Evolutionary conservation across 768 basidiomycete species (phyloP), one percentile per base, ranked within the genome.

Genomic region (Neoboletus subvelutipes): DNA sequence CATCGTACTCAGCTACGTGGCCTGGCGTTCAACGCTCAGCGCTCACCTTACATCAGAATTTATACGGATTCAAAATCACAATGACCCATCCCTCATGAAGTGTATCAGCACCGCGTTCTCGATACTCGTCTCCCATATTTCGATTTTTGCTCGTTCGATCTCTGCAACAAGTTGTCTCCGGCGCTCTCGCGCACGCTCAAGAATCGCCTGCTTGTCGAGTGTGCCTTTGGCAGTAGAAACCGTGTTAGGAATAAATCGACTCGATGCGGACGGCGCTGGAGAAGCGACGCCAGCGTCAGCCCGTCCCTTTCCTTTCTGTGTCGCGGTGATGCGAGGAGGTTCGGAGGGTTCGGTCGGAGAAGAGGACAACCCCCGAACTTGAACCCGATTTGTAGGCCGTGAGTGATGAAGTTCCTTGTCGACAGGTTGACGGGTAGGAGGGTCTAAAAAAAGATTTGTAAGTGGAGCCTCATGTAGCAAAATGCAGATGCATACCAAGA

Each of bases 101-200:
- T 83, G 77, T 37, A 76, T 67, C 56, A 88, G 71, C 50, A 79
- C 83, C n/a, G 84, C 86, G 64, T 84, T 81, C 71, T 89, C 88
- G 50, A 89, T 78, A 40, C 82, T 84, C 50, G 80, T 78, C 72
- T 89, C 87, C 90, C 90, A 90, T 55, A 90, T 70, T 64, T 86
- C 83, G 29, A 82, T 76, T 65, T 86, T 86, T 24, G 84, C 81
- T 52, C 73, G 75, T 48, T 84, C 78, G 45, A 91, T 71, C 71
- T 87, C 84, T 11, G 71, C 72, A 54, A 73, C 72, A 37, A 92
- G 61, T 61, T 81, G 75, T 53, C 72, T 70, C 56, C 82, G 80
- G 64, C 81, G 77, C 62, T 82, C 81, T 52, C 72, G 76, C 13
- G 87, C 88, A 15, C 78, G 77, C 43, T 68, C 73, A 33, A 90